Conservation (phyloP, 2,329 filamentous ascomycete species). For the Epichloe glyceriae region DNA sequence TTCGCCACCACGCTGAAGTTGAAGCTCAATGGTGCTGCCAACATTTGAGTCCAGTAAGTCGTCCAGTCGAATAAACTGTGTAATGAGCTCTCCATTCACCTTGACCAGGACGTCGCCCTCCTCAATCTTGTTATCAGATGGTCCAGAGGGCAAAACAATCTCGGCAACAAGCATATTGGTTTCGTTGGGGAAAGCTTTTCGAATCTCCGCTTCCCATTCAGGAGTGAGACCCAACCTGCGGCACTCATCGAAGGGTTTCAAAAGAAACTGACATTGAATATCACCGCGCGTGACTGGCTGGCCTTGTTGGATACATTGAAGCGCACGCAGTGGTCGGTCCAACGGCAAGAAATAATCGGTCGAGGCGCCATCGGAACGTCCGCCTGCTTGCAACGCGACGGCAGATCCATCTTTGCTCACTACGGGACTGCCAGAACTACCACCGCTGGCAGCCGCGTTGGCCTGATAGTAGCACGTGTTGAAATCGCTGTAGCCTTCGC, state of each 20-base stretch:
- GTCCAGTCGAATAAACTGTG: constrained; percentile 84
- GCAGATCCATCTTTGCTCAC: constrained; percentile 90
- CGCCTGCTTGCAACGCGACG: constrained; percentile 86
- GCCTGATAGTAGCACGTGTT: constrained; percentile 95
- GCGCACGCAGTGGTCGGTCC: constrained; percentile 75
- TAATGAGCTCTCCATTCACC: constrained; percentile 85
- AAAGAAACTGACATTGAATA: constrained; percentile 94
- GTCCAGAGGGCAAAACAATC: constrained; percentile 83
- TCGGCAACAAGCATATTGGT: constrained; percentile 96
- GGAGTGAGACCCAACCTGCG: constrained; percentile 73
- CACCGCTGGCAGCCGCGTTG: constrained; percentile 89
- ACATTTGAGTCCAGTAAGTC: constrained; percentile 85
- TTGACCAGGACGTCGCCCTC: constrained; percentile 91
- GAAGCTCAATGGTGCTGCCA: constrained; percentile 60
- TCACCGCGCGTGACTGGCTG: constrained; percentile 75
- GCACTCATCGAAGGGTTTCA: constrained; percentile 97
- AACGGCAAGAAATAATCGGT: constrained; percentile 96
- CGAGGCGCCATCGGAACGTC: constrained; percentile 83
- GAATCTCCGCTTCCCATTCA: constrained; percentile 75
- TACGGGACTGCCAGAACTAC: constrained; percentile 95
- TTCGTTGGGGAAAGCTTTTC: constrained; percentile 76
- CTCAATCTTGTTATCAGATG: constrained; percentile 73
- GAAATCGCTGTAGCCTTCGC: constrained; percentile 96
- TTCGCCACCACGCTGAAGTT: constrained; percentile 79
- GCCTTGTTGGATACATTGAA: constrained; percentile 70